phyloP scores from a whole-genome alignment of 148 eudicot genomes.

The Arbutus unedo region DNA sequence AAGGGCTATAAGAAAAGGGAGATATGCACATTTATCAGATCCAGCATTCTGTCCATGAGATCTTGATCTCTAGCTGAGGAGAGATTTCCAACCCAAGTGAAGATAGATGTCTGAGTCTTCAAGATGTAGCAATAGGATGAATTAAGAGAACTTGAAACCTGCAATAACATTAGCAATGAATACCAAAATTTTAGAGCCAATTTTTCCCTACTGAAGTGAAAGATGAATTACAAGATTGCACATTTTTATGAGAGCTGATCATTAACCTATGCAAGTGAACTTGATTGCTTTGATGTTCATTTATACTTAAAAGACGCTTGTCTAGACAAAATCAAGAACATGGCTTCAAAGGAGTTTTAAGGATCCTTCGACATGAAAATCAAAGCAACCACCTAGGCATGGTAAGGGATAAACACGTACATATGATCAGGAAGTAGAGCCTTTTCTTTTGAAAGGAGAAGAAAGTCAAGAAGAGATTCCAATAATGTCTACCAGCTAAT shows the following conservation, averaged over 20 bases:
- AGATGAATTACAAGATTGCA: not conserved
- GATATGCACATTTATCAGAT: conserved; percentile 31
- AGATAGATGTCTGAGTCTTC: conserved; percentile 40
- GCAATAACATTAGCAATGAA: conserved; percentile 11
- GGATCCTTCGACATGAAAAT: not conserved
- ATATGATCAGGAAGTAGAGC: not conserved
- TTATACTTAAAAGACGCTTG: not conserved
- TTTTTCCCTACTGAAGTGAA: not conserved
- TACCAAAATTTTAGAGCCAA: not conserved
- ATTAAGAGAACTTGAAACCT: conserved; percentile 54
- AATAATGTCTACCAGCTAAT: not conserved
- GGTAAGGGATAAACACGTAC: not conserved
- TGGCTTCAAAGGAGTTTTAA: not conserved
- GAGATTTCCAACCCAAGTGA: conserved; percentile 51
- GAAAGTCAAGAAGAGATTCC: not conserved
- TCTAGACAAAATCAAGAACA: not conserved
- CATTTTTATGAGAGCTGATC: not conserved
- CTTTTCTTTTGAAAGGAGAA: not conserved
- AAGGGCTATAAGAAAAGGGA: not conserved
- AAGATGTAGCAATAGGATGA: conserved; percentile 56
- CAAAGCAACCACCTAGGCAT: not conserved
- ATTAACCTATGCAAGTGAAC: not conserved
- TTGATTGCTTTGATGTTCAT: conserved; percentile 2
- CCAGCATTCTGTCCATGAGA: conserved; percentile 49
- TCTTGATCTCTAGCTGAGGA: conserved; percentile 44